Base-by-base conservation (phyloP, 2,329 filamentous ascomycete genomes). In the Didymosphaeria variabile region DNA sequence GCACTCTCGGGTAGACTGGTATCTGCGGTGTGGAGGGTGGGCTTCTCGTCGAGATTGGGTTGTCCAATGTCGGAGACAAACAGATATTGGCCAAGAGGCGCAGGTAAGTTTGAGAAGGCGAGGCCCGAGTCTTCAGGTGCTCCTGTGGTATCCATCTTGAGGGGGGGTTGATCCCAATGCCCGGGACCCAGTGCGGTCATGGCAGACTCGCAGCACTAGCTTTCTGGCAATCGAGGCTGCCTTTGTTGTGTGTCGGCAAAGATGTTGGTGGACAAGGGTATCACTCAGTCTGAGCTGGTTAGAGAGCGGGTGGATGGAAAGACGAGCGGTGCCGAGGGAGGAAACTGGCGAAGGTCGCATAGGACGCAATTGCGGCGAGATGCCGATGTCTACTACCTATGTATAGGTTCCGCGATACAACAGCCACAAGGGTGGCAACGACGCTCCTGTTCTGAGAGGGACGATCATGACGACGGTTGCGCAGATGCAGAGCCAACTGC, bases 31-130 rank as follows among this genome's bases (percentile, higher is more conserved):
- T 15, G 31, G 23, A 42, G 10, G 21, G 21, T 19, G 15, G 51
- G 17, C 15, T n/a, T 26, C 12, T 29, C 36, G 10, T 36, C 21
- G 17, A 2, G 38, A 3, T 36, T 21, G 17, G 5, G 38, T 9
- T 52, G 38, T n/a, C 38, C 26, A 9, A 54, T 29, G 26, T 54
- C 38, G 2, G 51, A 54, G 51, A 42, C 51, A 15, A 54, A 31
- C 2, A 44, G 36, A 12, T 42, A 44, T n/a, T 54, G 51, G 38
- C n/a, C 38, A 9, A n/a, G 38, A 7, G 38, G 38, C 38, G 38
- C 17, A 5, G 5, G 17, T 6, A 40, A 19, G 38, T 40, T 7
- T 17, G 38, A 40, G 17, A 40, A 40, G n/a, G 38, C 2, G 7
- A 40, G 38, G 17, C 38, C 38, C 5, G 3, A 17, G 38, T 40